Base-by-base conservation (phyloP, 371 early-diverging fungal genomes). In the Mucor lusitanicus region DNA sequence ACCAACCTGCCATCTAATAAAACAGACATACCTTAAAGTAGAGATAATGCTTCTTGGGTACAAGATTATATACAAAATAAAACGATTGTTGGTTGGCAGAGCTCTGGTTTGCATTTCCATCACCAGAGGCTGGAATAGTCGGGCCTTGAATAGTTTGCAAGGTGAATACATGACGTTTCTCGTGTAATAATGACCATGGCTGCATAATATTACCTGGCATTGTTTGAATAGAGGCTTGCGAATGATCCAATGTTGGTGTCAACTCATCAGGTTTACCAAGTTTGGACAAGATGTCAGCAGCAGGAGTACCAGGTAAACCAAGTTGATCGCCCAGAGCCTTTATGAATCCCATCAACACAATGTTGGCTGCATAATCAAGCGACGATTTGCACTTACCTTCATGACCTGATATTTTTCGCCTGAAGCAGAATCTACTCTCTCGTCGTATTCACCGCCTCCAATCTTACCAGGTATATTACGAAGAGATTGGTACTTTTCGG, bases 21-120 rank as follows among this genome's bases (percentile, higher is more conserved):
- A 9, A 11, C 32, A 3, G 17, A 5, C 37, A 53, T 67, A 67
- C 76, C 69, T 76, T 80, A 63, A 88, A 89, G 68, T 80, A 87
- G 28, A 87, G 70, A 61, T 84, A 90, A 44, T 86, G 84, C 55
- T 88, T 82, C 59, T 83, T 84, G 17, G 84, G 85, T 27, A 82
- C 59, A 85, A 88, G 80, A 44, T 88, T 74, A 72, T 90, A 90
- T 40, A 87, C 71, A 56, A 88, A 74, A 63, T 85, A 85, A 35
- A 46, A 76, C 6, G 73, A 44, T 46, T 59, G 68, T 7, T 44
- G 63, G 30, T 53, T 33, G 6, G 50, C 61, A 61, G 70, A 35
- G 37, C 67, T 53, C 30, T 48, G 37, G 15, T 21, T 46, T 23
- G 50, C 27, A 21, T 53, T 19, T 33, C 40, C 61, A 39, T 37